phyloP scores from a whole-genome alignment of 306 rosid genomes.

The Cicer arietinum region DNA sequence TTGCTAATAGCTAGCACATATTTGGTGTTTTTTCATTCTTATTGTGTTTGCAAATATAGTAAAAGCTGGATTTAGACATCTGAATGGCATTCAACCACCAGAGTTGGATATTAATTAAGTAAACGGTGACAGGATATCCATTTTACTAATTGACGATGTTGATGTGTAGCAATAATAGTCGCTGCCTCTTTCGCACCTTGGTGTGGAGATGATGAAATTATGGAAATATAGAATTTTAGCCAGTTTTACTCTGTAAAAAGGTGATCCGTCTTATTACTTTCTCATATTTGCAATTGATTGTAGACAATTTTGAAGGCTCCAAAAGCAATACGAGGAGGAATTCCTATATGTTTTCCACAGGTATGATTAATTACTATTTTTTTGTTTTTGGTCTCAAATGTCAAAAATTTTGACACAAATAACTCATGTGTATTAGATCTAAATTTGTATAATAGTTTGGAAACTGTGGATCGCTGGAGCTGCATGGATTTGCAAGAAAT shows the following conservation, averaged over 20 bases:
- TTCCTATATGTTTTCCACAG: slow-evolving; percentile 92
- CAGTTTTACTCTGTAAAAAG: slow-evolving; percentile 37
- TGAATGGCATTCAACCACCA: slow-evolving; percentile 26
- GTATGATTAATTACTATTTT: slow-evolving; percentile 47
- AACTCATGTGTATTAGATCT: slow-evolving; percentile 34
- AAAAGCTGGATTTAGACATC: background rate
- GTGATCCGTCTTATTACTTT: slow-evolving; percentile 30
- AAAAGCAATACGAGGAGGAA: slow-evolving; percentile 89
- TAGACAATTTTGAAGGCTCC: slow-evolving; percentile 76
- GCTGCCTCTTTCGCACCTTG: slow-evolving; percentile 27
- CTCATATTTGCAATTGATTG: slow-evolving; percentile 38
- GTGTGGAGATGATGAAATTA: slow-evolving; percentile 19
- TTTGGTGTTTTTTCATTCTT: background rate
- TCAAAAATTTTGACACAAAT: background rate
- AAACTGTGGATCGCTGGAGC: slow-evolving; percentile 79
- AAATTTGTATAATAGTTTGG: slow-evolving; percentile 71
- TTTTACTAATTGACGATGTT: background rate
- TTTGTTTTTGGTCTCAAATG: slow-evolving; percentile 13
- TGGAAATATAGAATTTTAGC: slow-evolving; percentile 4
- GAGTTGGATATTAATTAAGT: slow-evolving; percentile 9
- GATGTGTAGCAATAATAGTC: slow-evolving; percentile 1
- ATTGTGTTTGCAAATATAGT: slow-evolving; percentile 8
- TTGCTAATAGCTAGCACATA: background rate
- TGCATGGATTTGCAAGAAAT: slow-evolving; percentile 92
- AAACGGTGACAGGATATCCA: slow-evolving; percentile 34